A percentile compares a stretch with the other conserved stretches of the same genome.
Conservation (phyloP, 1,284 basidiomycete species). For the Pyrrhoderma noxium region DNA sequence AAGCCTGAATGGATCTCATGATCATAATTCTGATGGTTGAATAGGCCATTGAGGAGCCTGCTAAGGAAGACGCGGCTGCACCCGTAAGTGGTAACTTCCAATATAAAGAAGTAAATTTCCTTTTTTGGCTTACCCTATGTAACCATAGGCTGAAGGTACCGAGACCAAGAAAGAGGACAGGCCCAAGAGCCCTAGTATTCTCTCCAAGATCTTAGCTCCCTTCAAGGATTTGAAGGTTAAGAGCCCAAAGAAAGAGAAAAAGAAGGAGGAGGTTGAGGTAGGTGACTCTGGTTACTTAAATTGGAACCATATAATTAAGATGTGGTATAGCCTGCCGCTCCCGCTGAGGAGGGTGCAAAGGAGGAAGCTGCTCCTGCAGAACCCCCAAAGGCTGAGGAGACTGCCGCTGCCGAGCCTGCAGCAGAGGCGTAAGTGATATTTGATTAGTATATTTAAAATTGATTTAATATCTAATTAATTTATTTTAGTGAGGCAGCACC, state of each 20-base stretch:
- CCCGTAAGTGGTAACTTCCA: constrained; percentile 37
- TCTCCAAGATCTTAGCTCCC: constrained; percentile 64
- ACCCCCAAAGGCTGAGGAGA: constrained; percentile 30
- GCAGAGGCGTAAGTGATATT: constrained; percentile 47
- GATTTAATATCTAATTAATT: constrained; percentile 10
- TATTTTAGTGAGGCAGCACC: constrained; percentile 19
- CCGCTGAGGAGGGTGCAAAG: constrained; percentile 25
- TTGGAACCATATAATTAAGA: background rate
- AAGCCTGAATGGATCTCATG: constrained; percentile 2
- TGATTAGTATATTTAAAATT: background rate
- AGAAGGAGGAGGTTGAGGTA: constrained; percentile 62
- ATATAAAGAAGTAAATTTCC: constrained; percentile 16
- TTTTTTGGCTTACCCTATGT: background rate
- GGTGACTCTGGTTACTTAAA: constrained; percentile 26
- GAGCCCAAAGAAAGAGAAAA: constrained; percentile 39
- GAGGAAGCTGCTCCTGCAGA: constrained; percentile 29
- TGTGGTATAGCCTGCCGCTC: constrained; percentile 5
- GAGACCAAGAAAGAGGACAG: constrained; percentile 58
- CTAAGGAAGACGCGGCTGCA: constrained; percentile 51
- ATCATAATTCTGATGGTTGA: constrained; percentile 25
- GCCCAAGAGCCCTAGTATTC: constrained; percentile 69
- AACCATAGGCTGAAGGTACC: constrained; percentile 11
- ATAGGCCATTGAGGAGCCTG: constrained; percentile 27
- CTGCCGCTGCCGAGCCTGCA: constrained; percentile 39
- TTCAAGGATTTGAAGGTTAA: constrained; percentile 57